Percentiles rank a stretch among this genome's conserved stretches.
Conservation (phyloP, 2,329 filamentous ascomycete species). For the Penicillium sp. region DNA sequence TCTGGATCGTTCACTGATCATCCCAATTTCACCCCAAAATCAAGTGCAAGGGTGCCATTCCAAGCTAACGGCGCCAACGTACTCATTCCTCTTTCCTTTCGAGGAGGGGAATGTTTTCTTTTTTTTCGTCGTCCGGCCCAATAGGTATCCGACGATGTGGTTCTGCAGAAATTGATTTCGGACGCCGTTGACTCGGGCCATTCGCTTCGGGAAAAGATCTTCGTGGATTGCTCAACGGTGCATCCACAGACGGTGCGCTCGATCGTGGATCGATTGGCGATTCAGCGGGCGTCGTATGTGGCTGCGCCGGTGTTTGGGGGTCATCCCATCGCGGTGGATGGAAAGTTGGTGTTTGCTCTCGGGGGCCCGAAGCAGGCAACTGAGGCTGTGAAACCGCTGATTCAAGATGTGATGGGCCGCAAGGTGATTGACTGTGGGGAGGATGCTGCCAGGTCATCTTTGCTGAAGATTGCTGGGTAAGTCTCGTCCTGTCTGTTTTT, state of each 20-base stretch:
- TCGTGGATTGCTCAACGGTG: conserved; percentile 82
- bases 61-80: no score
- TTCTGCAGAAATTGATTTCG: conserved; percentile 29
- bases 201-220: conserved; percentile 62
- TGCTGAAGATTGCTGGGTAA: conserved; percentile 43
- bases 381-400: conserved; percentile 34
- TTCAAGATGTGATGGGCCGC: conserved; percentile 41
- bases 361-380: conserved; percentile 34
- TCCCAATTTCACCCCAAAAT: conserved; percentile 14
- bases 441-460: conserved; percentile 37
- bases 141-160: conserved; percentile 37
- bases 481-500: conserved; percentile 5
- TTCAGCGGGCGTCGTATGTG: conserved; percentile 33
- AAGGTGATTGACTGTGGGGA: conserved; percentile 41
- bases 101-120: no score
- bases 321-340: conserved; percentile 39
- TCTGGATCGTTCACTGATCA: no score
- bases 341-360: conserved; percentile 43
- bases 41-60: no score
- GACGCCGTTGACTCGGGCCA: conserved; percentile 21
- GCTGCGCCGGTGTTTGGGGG: conserved; percentile 43
- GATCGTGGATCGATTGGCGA: conserved; percentile 29
- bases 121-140: no score
- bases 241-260: conserved; percentile 61
- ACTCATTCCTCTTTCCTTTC: no score